Conservation (phyloP, 2,329 filamentous ascomycete genomes). For the Metarhizium sp. region DNA sequence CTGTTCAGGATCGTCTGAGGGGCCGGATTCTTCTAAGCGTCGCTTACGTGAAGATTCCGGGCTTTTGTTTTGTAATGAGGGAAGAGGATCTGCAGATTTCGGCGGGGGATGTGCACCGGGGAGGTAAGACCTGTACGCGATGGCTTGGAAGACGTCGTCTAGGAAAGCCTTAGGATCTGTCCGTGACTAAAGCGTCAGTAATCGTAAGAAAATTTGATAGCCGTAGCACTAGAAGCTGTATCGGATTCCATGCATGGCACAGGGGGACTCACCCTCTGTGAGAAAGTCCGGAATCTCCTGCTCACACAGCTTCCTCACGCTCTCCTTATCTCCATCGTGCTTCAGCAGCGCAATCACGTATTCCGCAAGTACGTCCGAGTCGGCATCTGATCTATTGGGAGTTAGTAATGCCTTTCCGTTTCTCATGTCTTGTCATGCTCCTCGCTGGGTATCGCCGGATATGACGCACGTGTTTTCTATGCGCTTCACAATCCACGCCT, state of each 20-base stretch:
- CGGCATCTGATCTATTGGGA: conserved; percentile 59
- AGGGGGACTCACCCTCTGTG: conserved; percentile 44
- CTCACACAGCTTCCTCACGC: conserved; percentile 59
- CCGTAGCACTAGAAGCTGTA: neutral
- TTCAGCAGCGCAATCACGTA: conserved; percentile 72
- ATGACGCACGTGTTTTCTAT: conserved; percentile 61
- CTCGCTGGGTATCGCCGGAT: neutral
- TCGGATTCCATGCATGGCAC: conserved; percentile 1
- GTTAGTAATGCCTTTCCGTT: conserved; percentile 4
- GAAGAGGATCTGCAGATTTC: neutral
- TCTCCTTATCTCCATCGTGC: conserved; percentile 56
- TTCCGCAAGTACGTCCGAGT: conserved; percentile 73
- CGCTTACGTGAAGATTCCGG: conserved; percentile 22
- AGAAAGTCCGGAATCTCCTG: conserved; percentile 68
- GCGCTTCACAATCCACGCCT: conserved; percentile 69
- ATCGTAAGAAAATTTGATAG: neutral
- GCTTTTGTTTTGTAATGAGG: neutral
- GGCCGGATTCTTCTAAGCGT: conserved; percentile 23
- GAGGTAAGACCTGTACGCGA: conserved; percentile 52
- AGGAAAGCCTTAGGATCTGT: conserved; percentile 46
- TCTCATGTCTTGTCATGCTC: neutral
- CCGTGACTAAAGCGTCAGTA: neutral
- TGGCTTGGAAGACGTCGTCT: conserved; percentile 58
- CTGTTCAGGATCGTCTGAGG: neutral
- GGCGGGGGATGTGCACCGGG: conserved; percentile 33